Evolutionary conservation across 2,329 filamentous ascomycete species (phyloP), one percentile per base, ranked within the genome.

Genomic region (Fusarium stilboides): DNA sequence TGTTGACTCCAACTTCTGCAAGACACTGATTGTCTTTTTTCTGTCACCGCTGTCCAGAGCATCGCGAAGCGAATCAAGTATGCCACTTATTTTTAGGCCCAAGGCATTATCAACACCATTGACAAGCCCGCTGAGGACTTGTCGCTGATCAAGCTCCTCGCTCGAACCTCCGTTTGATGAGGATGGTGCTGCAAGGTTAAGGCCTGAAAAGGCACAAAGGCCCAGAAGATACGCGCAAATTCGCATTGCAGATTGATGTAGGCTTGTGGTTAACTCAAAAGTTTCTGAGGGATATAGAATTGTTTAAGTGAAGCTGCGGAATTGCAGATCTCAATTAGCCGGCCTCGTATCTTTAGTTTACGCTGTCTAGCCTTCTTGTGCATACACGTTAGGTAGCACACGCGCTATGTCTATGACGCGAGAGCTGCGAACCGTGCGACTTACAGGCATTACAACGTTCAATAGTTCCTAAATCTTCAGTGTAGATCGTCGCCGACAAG

Each of bases 31-130:
- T 6, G 43, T 49, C 10, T 45, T 40, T 1, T 39, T 2, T 17
- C 58, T 26, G 5, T 63, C 60, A 3, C 26, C 49, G 1, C 52
- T 44, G 9, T 31, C 28, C 9, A 63, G 12, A 4, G 49, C 43
- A 7, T 44, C 33, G 14, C 37, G 17, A 0, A 63, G 49, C 2
- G 39, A 8, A 5, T 19, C 43, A 1, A 57, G 50, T 2, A 63
- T n/a, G 1, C 42, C 58, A 1, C n/a, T 42, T 9, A 49, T n/a
- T 0, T 43, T 43, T 6, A 14, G 7, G 5, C 22, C 26, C 9
- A 57, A 2, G 1, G 20, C 10, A 7, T 14, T 20, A 15, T 22
- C 26, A 22, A 34, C 49, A 2, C 31, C 43, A 8, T 49, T 62
- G 6, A 63, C 13, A 12, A 63, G n/a, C 2, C 49, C 60, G 15